These are phyloP conservation scores for Sugiyamaella pinicola DNA, from an alignment of 1,139 yeast species.

Conservation along the genomic window DNA sequence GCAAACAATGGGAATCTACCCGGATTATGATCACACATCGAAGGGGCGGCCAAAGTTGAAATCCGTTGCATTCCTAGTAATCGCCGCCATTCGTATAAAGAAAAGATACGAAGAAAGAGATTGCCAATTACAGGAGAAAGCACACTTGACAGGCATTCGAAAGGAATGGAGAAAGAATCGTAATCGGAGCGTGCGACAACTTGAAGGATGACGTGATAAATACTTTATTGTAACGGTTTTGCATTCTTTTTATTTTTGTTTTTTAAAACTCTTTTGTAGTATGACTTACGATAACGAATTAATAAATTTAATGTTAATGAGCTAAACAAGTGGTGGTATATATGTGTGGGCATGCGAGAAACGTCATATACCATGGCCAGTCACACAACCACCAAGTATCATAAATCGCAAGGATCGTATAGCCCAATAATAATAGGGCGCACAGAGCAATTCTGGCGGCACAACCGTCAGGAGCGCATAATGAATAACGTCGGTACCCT, in stretches of 20 bases:
- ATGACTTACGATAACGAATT: conserved; percentile 11
- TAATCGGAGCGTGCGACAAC: background rate
- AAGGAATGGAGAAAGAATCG: conserved; percentile 11
- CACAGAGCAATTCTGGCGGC: background rate
- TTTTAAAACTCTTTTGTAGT: background rate
- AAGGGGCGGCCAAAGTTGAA: conserved; percentile 30
- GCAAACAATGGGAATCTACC: conserved; percentile 54
- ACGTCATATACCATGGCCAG: too few species aligned
- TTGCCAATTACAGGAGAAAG: conserved; percentile 8
- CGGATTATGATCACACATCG: conserved; percentile 45
- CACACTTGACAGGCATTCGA: conserved; percentile 8
- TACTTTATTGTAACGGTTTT: background rate
- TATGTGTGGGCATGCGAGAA: background rate
- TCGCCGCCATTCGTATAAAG: conserved; percentile 58
- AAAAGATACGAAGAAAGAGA: conserved; percentile 30
- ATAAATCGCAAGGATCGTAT: background rate
- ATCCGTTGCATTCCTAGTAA: conserved; percentile 53
- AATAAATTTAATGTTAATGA: background rate
- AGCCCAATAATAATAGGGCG: background rate
- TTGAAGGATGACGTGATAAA: background rate
- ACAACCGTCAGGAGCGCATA: conserved; percentile 1
- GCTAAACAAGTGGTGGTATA: background rate
- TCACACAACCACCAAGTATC: background rate
- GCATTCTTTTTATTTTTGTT: background rate
- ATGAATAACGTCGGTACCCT: conserved; percentile 3